phyloP scores from a whole-genome alignment of 2,329 filamentous ascomycete genomes.

The Claviceps purpurea region DNA sequence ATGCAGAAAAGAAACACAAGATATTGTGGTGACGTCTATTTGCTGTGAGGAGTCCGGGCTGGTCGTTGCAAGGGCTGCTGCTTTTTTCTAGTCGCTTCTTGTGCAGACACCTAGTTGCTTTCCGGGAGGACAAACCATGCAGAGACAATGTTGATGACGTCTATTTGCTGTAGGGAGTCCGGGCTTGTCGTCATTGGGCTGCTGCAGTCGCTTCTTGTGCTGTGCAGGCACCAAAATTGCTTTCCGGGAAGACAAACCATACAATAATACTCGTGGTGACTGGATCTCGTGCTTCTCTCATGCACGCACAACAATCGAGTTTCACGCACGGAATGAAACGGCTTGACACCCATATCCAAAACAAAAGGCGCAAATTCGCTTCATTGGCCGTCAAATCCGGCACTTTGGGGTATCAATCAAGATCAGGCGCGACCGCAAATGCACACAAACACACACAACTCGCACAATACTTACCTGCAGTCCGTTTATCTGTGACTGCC shows the following conservation, averaged over 20 bases:
- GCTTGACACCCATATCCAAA: background rate
- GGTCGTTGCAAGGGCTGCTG: too few relatives aligned
- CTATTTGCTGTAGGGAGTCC: too few relatives aligned
- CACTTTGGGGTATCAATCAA: background rate
- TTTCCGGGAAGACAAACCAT: background rate
- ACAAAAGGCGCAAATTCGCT: background rate
- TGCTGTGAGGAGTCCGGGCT: too few relatives aligned
- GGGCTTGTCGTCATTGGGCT: background rate
- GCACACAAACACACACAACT: background rate
- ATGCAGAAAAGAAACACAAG: too few relatives aligned
- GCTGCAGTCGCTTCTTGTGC: background rate
- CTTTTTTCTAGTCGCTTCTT: too few relatives aligned
- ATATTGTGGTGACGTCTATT: too few relatives aligned
- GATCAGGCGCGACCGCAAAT: background rate
- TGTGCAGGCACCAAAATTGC: background rate
- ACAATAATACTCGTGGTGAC: background rate
- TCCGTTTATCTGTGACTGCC: background rate
- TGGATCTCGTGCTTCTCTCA: background rate
- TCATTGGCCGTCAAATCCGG: background rate
- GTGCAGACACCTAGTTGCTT: too few relatives aligned
- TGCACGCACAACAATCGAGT: background rate
- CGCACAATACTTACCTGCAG: background rate
- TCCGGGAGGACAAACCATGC: too few relatives aligned
- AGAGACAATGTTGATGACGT: too few relatives aligned
- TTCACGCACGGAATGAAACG: background rate